Base-by-base conservation (phyloP, 1,284 basidiomycete species). In the Fomitopsis pinicola region DNA sequence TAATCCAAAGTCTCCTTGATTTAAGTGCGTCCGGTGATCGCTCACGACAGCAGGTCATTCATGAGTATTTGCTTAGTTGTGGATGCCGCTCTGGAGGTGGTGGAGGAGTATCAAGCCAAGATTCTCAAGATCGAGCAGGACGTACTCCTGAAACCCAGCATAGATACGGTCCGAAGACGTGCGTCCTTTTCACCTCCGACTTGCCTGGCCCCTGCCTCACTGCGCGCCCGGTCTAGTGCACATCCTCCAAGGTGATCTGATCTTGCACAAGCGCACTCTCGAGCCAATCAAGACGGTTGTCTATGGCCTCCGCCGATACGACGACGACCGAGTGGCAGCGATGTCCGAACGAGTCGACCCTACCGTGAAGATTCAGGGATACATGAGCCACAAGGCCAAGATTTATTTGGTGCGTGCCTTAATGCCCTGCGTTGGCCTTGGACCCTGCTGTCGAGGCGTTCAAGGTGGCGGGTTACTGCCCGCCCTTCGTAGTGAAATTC, bases 161-260 rank as follows among this genome's bases (percentile, higher is more conserved):
- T 88, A 77, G 76, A 78, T 64, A 83, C 80, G 8, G 86, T 90
- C 19, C 76, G 80, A 59, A 74, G 79, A 45, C 68, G 87, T 89
- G 68, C 58, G 86, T 78, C 28, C 36, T 45, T 28, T 45, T 7
- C 42, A 22, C 48, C 19, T 57, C 22, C 50, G 19, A 10, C 46
- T 22, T 56, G 35, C 35, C 10, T 38, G 22, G 9, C 15, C 17
- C 22, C 22, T 58, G 28, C 22, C 38, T 54, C 10, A 58, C 33
- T 61, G 60, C 3, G 59, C 22, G 28, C 30, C 36, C 42, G 17
- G 26, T 38, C 50, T 58, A 88, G 87, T 90, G 58, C 88, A 89
- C 64, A 88, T 89, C 57, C 76, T 89, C 17, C 87, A 86, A 42
- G 87, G 85, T n/a, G 88, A 89, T 68, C 77, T 90, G 14, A 86